Evolutionary conservation across 345 rosid genomes (phyloP), one percentile per base, ranked within the genome.

Genomic region (Diplotaxis tenuifolia): DNA sequence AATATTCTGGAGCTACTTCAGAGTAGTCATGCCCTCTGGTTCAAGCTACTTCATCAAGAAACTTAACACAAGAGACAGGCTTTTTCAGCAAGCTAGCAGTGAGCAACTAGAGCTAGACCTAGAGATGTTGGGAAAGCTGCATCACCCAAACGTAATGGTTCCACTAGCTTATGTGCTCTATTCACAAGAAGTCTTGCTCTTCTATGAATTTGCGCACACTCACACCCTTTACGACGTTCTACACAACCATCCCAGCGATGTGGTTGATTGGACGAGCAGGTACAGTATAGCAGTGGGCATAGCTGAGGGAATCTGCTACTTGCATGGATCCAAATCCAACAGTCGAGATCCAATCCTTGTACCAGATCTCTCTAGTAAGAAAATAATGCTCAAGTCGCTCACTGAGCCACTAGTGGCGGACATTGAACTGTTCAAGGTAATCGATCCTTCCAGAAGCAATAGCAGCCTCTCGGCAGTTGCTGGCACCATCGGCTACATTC

Each of bases 391-490:
- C 23, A 91, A 81, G 83, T 91, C 97, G 7, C 78, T 84, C 50
- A 89, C 84, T 75, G 96, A 89, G 72, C 96, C 97, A 2, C 80
- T 82, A 27, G 76, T 91, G 66, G 98, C 91, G 75, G 97, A 91
- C 66, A 88, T 91, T 21, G 96, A 93, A 81, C 90, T 93, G 74
- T 89, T 85, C 74, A 89, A 91, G 80, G 84, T 93, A 64, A 89
- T 89, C 2, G 96, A 91, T 80, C 89, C 91, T 45, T 83, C 94
- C 61, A 91, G 79, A 82, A 85, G 94, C 84, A 86, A 86, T 1
- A 87, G 94, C 62, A 93, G 96, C 88, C 87, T 90, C 75, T 90
- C 96, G n/a, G n/a, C n/a, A 2, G 87, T 90, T 77, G 93, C 96
- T 62, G 98, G 98, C 34, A 87, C 98, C 55, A 86, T 90, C 1